phyloP scores from a whole-genome alignment of 2,329 filamentous ascomycete species.

The Cytospora paraplurivora region DNA sequence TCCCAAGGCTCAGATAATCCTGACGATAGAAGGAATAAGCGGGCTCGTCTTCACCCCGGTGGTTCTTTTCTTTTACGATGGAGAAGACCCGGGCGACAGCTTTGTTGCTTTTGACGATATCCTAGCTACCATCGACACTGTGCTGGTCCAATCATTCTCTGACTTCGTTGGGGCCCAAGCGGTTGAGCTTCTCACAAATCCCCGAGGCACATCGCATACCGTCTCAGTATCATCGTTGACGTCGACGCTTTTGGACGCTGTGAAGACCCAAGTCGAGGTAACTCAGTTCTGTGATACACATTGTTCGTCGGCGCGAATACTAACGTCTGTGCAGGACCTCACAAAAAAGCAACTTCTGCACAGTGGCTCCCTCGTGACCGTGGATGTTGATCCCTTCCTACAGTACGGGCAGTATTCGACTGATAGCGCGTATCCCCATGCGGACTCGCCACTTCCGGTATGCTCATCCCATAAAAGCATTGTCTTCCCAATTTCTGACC shows the following conservation, averaged over 20 bases:
- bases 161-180: constrained; percentile 31
- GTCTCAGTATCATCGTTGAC: constrained; percentile 36
- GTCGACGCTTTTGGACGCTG: constrained; percentile 31
- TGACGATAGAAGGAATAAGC: constrained; percentile 31
- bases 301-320: not conserved
- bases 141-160: constrained; percentile 25
- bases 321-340: not conserved
- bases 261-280: constrained; percentile 32
- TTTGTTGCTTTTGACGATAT: constrained; percentile 34
- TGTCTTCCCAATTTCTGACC: fast-evolving
- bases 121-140: constrained; percentile 14
- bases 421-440: constrained; percentile 37
- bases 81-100: constrained; percentile 31
- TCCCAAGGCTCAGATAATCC: constrained; percentile 36
- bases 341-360: constrained; percentile 12
- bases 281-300: not conserved
- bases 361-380: constrained; percentile 32
- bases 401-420: constrained; percentile 36
- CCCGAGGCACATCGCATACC: constrained; percentile 35
- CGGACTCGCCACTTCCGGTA: constrained; percentile 34
- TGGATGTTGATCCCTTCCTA: constrained; percentile 38
- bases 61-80: constrained; percentile 37
- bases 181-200: constrained; percentile 27
- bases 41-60: constrained; percentile 22
- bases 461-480: not conserved